Evolutionary conservation across 2,329 filamentous ascomycete genomes (phyloP).

Genomic region (Teratosphaeria zuluensis): DNA sequence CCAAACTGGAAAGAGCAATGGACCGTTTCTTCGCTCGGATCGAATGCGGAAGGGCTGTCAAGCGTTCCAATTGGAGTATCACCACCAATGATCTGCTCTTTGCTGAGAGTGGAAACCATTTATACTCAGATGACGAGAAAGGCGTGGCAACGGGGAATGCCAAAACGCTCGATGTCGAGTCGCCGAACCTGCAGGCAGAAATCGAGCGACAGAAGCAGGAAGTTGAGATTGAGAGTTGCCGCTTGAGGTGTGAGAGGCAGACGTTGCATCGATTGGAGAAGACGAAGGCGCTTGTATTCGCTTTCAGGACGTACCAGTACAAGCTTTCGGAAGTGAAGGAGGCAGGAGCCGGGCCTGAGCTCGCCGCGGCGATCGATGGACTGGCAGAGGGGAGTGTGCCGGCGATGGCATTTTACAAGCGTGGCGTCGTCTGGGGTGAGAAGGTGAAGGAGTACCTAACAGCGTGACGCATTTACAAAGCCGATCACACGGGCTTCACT

Average conservation of each 20-base stretch:
- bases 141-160: constrained; percentile 3
- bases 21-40: constrained; percentile 50
- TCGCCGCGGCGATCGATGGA: constrained; percentile 51
- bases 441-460: constrained; percentile 43
- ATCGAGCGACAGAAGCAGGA: constrained; percentile 21
- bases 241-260: constrained; percentile 50
- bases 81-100: constrained; percentile 34
- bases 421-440: constrained; percentile 46
- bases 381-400: constrained; percentile 48
- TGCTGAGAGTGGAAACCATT: constrained; percentile 32
- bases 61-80: constrained; percentile 46
- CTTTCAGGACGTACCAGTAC: constrained; percentile 55
- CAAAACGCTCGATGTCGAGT: constrained; percentile 7
- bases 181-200: constrained; percentile 12
- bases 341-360: constrained; percentile 44
- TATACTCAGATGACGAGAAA: constrained; percentile 26
- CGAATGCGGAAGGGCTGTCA: constrained; percentile 45
- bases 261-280: constrained; percentile 50
- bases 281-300: constrained; percentile 48
- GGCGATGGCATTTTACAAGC: constrained; percentile 50
- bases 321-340: constrained; percentile 44
- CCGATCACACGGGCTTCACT: not conserved
- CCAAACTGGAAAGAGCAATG: constrained; percentile 50
- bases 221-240: constrained; percentile 31
- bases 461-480: constrained; percentile 3